Evolutionary conservation across 2,329 filamentous ascomycete genomes (phyloP), one percentile per base, ranked within the genome.

Genomic region (Colletotrichum gloeosporioides): DNA sequence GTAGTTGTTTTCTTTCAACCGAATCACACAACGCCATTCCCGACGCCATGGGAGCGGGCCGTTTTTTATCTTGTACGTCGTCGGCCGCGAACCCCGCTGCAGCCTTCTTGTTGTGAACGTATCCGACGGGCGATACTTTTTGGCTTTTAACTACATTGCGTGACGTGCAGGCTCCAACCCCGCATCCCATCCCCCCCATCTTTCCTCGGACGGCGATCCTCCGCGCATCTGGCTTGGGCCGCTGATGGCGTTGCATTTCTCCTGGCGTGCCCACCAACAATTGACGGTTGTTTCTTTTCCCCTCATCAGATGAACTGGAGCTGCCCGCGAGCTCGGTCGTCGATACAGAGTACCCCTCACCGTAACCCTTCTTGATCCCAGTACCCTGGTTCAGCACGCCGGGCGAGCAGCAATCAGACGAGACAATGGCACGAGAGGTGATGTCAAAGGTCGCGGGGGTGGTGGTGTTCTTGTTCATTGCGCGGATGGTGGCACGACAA

Each of bases 151-250:
- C 44, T 22, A 53, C 44, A 12, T 53, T 53, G 44, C 10, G 44
- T 53, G 44, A 53, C 44, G n/a, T 53, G 44, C 44, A 53, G 12
- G 10, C 44, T 31, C 0, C 15, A 31, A 59, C 25, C 27, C 55
- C 22, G 55, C 44, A 53, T 29, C 7, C 0, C 15, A 15, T 29
- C 22, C 27, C 9, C 9, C 9, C 44, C 72, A 53, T 74, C 72
- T 65, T 59, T 71, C 44, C 27, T 64, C 73, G 69, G 73, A 57
- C 69, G 73, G 49, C 32, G 69, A 76, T 68, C 73, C 39, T 76
- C 73, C 69, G 73, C 69, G 32, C 8, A 44, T 44, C 53, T 34
- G 31, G 73, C 25, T 22, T 53, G 25, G 25, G 29, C 25, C 55
- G 64, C 34, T 31, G n/a, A 57, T 76, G 69, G 69, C 25, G 63